Evolutionary conservation across 768 basidiomycete species (phyloP).

Genomic region (Tulasnella sp.): DNA sequence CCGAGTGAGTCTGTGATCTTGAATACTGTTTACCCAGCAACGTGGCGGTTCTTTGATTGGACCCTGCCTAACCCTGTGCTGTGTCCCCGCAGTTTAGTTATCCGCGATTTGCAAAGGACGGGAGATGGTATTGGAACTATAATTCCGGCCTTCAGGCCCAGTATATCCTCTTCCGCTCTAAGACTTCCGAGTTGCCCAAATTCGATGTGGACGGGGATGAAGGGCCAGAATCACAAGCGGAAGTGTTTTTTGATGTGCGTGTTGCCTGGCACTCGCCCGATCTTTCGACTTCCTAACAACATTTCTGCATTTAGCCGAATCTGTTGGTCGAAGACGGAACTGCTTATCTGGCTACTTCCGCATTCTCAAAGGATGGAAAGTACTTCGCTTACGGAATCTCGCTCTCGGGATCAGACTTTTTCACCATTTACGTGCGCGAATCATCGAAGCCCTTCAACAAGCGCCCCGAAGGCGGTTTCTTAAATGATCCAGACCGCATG

Average conservation of each 20-base stretch:
- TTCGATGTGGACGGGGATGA: slow-evolving; percentile 34
- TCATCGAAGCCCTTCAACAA: slow-evolving; percentile 56
- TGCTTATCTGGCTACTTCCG: slow-evolving; percentile 54
- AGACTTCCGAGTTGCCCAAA: neutral
- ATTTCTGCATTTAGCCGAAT: slow-evolving; percentile 54
- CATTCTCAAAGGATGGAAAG: slow-evolving; percentile 65
- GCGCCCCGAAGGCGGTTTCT: slow-evolving; percentile 39
- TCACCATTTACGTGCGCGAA: slow-evolving; percentile 62
- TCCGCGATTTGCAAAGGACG: slow-evolving; percentile 59
- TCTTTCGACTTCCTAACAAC: neutral
- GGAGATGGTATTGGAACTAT: slow-evolving; percentile 76
- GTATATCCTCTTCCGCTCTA: slow-evolving; percentile 30
- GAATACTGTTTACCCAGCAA: neutral
- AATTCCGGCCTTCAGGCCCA: slow-evolving; percentile 76
- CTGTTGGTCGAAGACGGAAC: slow-evolving; percentile 69
- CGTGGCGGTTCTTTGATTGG: neutral
- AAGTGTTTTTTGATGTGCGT: slow-evolving; percentile 75
- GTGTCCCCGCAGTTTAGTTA: slow-evolving; percentile 53
- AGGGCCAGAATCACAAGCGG: slow-evolving; percentile 47
- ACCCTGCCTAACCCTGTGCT: neutral
- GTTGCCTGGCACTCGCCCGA: neutral
- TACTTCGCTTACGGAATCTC: slow-evolving; percentile 77
- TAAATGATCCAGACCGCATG: slow-evolving; percentile 47
- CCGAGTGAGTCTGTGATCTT: slow-evolving; percentile 39
- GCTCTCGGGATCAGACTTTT: slow-evolving; percentile 66